These are phyloP conservation scores for Lichina pygmaea DNA, from an alignment of 495 filamentous ascomycete genomes.

Conservation along the genomic window DNA sequence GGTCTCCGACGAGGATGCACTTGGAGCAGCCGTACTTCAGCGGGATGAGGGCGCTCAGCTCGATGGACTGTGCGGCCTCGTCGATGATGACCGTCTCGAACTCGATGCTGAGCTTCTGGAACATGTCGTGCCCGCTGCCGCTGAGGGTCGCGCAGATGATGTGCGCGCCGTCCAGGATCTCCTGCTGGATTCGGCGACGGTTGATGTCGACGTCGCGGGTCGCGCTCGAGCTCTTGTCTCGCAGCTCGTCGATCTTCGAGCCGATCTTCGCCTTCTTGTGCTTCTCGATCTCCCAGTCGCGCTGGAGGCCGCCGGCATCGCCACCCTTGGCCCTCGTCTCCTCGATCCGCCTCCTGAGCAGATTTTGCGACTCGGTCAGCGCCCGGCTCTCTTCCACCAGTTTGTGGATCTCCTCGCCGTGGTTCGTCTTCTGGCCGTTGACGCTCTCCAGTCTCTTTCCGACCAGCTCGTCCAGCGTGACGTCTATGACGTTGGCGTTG, in stretches of 20 bases:
- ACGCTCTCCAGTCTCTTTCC: slow-evolving; percentile 33
- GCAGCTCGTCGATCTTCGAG: slow-evolving; percentile 54
- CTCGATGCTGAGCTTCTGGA: slow-evolving; percentile 77
- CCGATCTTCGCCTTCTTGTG: slow-evolving; percentile 55
- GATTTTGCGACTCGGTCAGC: slow-evolving; percentile 40
- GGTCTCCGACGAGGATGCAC: slow-evolving; percentile 91
- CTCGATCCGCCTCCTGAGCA: slow-evolving; percentile 39
- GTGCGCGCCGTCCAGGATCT: slow-evolving; percentile 69
- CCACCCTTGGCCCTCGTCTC: slow-evolving; percentile 36
- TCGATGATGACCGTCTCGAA: slow-evolving; percentile 98
- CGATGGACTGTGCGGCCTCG: slow-evolving; percentile 93
- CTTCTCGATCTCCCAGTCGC: slow-evolving; percentile 46
- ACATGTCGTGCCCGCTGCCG: slow-evolving; percentile 92
- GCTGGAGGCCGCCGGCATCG: slow-evolving; percentile 34
- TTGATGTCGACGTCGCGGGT: slow-evolving; percentile 63
- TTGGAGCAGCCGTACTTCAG: slow-evolving; percentile 94
- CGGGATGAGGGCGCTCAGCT: slow-evolving; percentile 86
- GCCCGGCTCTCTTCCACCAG: slow-evolving; percentile 61
- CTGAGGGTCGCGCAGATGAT: slow-evolving; percentile 89
- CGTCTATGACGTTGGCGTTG: slow-evolving; percentile 67
- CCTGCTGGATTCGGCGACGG: slow-evolving; percentile 61
- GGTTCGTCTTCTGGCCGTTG: slow-evolving; percentile 13
- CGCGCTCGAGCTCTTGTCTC: slow-evolving; percentile 53
- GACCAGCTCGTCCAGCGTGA: slow-evolving; percentile 82
- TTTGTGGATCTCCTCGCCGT: slow-evolving; percentile 37